Evolutionary conservation across 345 rosid species (phyloP).

Genomic region (Atalantia buxifolia): DNA sequence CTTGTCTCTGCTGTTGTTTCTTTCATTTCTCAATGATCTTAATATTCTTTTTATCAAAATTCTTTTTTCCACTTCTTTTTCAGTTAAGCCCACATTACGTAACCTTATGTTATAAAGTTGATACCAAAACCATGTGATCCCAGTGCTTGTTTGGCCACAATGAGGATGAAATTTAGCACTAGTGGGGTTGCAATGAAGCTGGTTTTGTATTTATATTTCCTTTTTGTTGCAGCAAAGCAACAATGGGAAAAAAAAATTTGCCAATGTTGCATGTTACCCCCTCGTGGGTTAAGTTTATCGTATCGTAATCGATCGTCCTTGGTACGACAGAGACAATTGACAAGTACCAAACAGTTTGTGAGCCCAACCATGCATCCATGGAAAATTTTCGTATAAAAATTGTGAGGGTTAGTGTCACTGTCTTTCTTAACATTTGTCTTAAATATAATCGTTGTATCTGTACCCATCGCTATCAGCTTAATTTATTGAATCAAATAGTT

Average conservation of each 20-base stretch:
- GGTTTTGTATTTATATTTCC: neutral
- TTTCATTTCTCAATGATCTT: constrained; percentile 22
- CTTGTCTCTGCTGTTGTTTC: constrained; percentile 64
- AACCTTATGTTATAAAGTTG: constrained; percentile 22
- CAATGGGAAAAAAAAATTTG: constrained; percentile 17
- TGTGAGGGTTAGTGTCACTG: too few species aligned
- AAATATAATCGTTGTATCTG: too few species aligned
- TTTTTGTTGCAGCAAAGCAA: constrained; percentile 11
- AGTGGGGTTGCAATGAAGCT: constrained; percentile 25
- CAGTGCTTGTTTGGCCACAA: constrained; percentile 32
- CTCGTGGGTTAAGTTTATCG: constrained; percentile 40
- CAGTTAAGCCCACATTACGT: constrained; percentile 30
- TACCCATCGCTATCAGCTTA: too few species aligned
- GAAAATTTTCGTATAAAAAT: neutral
- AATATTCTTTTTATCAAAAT: neutral
- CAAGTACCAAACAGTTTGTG: constrained; percentile 31
- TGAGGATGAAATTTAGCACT: constrained; percentile 17
- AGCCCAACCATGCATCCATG: neutral
- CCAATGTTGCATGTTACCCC: constrained; percentile 43
- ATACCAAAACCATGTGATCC: constrained; percentile 40
- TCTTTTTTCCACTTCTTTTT: constrained; percentile 8
- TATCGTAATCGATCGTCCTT: constrained; percentile 34
- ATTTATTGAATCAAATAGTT: too few species aligned
- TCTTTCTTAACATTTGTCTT: too few species aligned
- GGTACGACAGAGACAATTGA: constrained; percentile 31